phyloP scores from a whole-genome alignment of 495 filamentous ascomycete genomes.

The Sordaria brevicollis region DNA sequence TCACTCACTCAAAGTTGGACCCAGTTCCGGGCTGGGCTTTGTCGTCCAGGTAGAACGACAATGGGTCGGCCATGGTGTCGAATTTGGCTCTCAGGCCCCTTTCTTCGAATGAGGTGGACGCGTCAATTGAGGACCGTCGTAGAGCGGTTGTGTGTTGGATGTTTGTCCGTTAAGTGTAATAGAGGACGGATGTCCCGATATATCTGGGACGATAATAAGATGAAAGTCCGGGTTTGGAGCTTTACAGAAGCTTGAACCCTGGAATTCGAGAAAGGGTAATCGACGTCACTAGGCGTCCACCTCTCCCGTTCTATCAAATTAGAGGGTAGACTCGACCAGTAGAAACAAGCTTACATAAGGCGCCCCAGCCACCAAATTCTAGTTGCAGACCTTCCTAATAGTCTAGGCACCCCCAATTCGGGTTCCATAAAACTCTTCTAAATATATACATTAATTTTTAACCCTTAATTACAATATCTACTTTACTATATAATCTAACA shows the following conservation, averaged over 20 bases:
- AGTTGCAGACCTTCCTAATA: too few relatives aligned
- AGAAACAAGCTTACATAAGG: too few relatives aligned
- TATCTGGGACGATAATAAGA: neutral
- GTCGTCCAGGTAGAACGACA: constrained; percentile 16
- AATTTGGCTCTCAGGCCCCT: neutral
- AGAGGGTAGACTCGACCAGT: too few relatives aligned
- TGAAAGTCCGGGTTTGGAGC: neutral
- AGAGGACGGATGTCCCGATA: neutral
- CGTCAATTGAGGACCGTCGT: neutral
- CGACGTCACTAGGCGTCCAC: constrained; percentile 6
- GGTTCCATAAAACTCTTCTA: too few relatives aligned
- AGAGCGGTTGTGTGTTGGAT: neutral
- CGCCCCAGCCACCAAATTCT: too few relatives aligned
- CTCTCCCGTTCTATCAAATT: too few relatives aligned
- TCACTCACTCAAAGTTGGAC: constrained; percentile 23
- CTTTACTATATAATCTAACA: too few relatives aligned
- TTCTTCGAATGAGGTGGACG: neutral
- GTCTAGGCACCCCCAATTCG: too few relatives aligned
- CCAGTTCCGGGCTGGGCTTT: constrained; percentile 21
- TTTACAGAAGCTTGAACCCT: neutral
- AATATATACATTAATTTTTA: too few relatives aligned
- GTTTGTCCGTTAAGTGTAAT: neutral
- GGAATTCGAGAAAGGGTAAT: neutral
- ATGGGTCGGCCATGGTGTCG: constrained; percentile 24
- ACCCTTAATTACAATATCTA: too few relatives aligned